Evolutionary conservation across 768 basidiomycete genomes (phyloP).

Genomic region (Chalciporus chontae): DNA sequence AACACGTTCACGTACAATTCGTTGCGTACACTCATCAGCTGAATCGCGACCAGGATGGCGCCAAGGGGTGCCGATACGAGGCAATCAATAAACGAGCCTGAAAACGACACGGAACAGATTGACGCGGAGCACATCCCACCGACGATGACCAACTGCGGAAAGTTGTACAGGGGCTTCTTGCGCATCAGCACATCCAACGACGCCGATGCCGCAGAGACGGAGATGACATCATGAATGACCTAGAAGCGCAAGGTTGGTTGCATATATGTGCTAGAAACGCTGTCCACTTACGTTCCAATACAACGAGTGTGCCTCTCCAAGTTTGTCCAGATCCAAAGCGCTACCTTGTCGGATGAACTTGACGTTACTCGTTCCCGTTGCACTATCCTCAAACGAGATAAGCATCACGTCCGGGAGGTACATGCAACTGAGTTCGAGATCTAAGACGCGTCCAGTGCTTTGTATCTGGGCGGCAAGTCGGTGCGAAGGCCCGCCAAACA

Average conservation of each 20-base stretch:
- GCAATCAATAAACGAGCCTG: constrained; percentile 75
- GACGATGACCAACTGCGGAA: constrained; percentile 60
- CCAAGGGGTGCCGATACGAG: constrained; percentile 74
- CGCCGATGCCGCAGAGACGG: constrained; percentile 67
- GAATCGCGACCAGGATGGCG: constrained; percentile 66
- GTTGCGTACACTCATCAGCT: constrained; percentile 67
- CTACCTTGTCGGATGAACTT: constrained; percentile 74
- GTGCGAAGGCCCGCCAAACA: constrained; percentile 82
- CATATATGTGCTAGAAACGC: background rate
- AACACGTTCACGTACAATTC: constrained; percentile 81
- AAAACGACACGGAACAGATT: constrained; percentile 71
- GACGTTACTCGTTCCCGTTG: constrained; percentile 77
- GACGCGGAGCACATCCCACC: constrained; percentile 76
- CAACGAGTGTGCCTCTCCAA: constrained; percentile 62
- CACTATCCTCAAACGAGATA: constrained; percentile 76
- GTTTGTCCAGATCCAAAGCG: constrained; percentile 72
- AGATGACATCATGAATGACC: constrained; percentile 82
- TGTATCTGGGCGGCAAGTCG: constrained; percentile 79
- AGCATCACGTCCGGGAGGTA: constrained; percentile 75
- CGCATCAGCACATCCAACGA: constrained; percentile 75
- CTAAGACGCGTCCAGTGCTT: constrained; percentile 74
- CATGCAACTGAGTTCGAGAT: constrained; percentile 68
- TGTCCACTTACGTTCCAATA: constrained; percentile 62
- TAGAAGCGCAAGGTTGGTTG: constrained; percentile 21
- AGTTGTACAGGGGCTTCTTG: constrained; percentile 54